Evolutionary conservation across 805 yeast species (phyloP), one percentile per base, ranked within the genome.

Genomic region (Metschnikowia matae): DNA sequence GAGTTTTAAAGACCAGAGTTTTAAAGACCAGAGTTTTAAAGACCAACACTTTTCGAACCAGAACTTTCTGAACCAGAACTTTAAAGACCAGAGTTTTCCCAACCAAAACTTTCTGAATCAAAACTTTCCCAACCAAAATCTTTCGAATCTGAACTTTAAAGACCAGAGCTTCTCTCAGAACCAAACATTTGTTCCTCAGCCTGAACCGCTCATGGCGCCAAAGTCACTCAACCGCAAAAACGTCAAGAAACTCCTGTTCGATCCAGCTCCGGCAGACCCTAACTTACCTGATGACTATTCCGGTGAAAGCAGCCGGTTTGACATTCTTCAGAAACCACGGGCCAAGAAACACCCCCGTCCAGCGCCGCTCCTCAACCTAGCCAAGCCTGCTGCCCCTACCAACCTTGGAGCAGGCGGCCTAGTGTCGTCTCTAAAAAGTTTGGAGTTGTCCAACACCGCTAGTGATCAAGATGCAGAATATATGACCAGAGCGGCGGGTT

Each of bases 171-270:
- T 23, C 26, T 23, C 7, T 8, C 29, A 8, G 29, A 26, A 26
- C 29, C 29, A 26, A 4, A 26, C 4, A 11, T 26, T 8, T 26
- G 29, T 26, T 3, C 29, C 29, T 1, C 29, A 26, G 29, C 11
- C 29, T 11, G 60, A 56, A 37, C 63, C 54, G n/a, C 58, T 71
- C 21, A 59, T 73, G 39, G 59, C 63, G 46, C 61, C 69, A 35
- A 73, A 71, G 50, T 60, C 75, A 21, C 60, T 73, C 36, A 67
- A 64, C 41, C 62, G 78, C 29, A 73, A 73, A 54, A 73, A 73
- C 54, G 62, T 69, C 58, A 73, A 72, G 51, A 64, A 71, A 47
- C 58, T 73, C 21, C 67, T 55, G 20, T 53, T 58, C 38, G 34
- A 43, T 20, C 48, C 54, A 7, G 46, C 46, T 20, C 37, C 36